Evolutionary conservation across 2,329 filamentous ascomycete genomes (phyloP).

Genomic region (Fusarium phyllophilum): DNA sequence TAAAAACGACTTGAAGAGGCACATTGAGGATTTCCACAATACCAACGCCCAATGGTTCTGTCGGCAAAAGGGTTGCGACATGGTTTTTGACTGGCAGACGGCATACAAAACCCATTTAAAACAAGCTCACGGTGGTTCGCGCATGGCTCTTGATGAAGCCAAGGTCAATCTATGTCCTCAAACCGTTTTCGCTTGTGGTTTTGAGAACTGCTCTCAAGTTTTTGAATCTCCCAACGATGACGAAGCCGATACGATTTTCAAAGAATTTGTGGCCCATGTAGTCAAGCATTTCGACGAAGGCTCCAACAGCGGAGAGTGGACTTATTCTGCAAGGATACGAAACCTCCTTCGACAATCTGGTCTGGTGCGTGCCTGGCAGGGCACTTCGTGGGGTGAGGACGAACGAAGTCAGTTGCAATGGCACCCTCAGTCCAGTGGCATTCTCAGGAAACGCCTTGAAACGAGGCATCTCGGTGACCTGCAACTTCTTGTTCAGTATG

Average conservation of each 20-base stretch:
- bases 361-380: slow-evolving; percentile 52
- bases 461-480: slow-evolving; percentile 56
- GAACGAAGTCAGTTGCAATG: slow-evolving; percentile 51
- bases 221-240: slow-evolving; percentile 55
- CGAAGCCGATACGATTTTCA: slow-evolving; percentile 53
- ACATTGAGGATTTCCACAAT: slow-evolving; percentile 60
- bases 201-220: slow-evolving; percentile 56
- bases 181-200: slow-evolving; percentile 61
- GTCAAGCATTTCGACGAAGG: slow-evolving; percentile 60
- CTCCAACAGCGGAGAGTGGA: slow-evolving; percentile 54
- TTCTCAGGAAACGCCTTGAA: slow-evolving; percentile 57
- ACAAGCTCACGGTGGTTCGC: slow-evolving; percentile 54
- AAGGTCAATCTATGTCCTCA: slow-evolving; percentile 57
- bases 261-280: slow-evolving; percentile 59
- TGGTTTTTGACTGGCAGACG: slow-evolving; percentile 60
- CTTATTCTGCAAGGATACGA: slow-evolving; percentile 56
- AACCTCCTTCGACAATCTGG: slow-evolving; percentile 56
- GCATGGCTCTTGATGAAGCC: slow-evolving; percentile 55
- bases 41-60: slow-evolving; percentile 60
- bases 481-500: slow-evolving; percentile 52
- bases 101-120: slow-evolving; percentile 61
- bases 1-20: slow-evolving; percentile 60
- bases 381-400: slow-evolving; percentile 49
- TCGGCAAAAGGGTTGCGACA: slow-evolving; percentile 54
- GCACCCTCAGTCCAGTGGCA: slow-evolving; percentile 55